Conservation (phyloP, 305 asterid genomes). For the Solanum hybrid region DNA sequence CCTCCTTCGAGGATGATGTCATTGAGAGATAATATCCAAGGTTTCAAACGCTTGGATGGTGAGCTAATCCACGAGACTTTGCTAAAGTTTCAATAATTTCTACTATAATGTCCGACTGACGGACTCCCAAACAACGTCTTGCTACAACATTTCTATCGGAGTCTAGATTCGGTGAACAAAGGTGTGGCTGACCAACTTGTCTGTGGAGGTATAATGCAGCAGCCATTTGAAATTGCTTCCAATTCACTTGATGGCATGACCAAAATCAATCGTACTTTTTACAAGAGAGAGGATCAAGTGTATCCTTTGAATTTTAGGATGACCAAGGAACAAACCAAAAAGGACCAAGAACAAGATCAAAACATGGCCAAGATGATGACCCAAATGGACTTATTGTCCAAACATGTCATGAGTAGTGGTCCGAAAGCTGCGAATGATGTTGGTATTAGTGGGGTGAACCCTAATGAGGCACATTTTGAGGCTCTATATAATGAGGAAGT, state of each 20-base stretch:
- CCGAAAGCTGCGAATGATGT: background rate
- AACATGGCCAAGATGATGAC: background rate
- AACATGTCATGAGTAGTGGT: background rate
- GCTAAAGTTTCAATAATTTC: too few species aligned
- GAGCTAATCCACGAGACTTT: too few species aligned
- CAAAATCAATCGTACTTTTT: too few species aligned
- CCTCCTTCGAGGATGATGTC: too few species aligned
- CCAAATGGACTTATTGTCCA: background rate
- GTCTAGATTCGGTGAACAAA: too few species aligned
- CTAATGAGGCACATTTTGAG: background rate
- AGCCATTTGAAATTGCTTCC: background rate
- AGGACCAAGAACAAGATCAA: background rate
- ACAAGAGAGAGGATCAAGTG: background rate
- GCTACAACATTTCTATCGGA: too few species aligned
- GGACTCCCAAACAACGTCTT: too few species aligned
- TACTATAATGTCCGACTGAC: too few species aligned
- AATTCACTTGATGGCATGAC: background rate
- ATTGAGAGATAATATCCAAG: too few species aligned
- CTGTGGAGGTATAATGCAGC: background rate
- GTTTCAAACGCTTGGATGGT: too few species aligned
- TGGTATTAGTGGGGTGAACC: background rate
- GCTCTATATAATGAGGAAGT: background rate
- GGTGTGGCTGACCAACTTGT: background rate
- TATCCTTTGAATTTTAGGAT: background rate
- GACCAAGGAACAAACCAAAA: background rate